Base-by-base conservation (phyloP, 345 rosid species). In the Eucalyptus cladocalyx region DNA sequence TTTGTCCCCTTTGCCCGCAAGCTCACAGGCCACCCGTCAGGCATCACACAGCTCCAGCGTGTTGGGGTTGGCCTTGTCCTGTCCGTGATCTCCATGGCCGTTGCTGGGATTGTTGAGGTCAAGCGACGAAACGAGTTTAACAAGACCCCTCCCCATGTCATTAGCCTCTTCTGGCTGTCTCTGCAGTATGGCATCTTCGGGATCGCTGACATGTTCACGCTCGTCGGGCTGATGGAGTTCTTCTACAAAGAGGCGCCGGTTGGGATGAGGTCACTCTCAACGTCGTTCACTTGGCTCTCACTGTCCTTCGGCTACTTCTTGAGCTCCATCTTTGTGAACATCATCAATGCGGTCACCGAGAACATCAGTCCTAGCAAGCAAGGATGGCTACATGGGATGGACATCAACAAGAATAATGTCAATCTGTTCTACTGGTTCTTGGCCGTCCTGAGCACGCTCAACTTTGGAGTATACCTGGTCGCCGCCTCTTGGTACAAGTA, bases 401-500 rank as follows among this genome's bases (percentile, higher is more conserved):
- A 91, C 89, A 65, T 94, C 10, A 91, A 93, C 90, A 16, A 88
- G 76, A 92, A 93, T 91, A 92, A 93, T 62, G 86, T 90, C 32
- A 86, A 94, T 87, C 90, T 92, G 18, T 94, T 93, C 90, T 94
- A 93, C 80, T 94, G 93, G 93, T 92, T 93, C 88, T 87, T 93
- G 72, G 93, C 95, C 30, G 87, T 91, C 51, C 90, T 93, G 37
- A 92, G 94, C 34, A 69, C 80, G 60, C 86, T 94, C 47, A 93
- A 94, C 87, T 92, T 94, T 21, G 40, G 62, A 6, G 58, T 87
- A 58, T 93, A 92, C 72, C 49, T 91, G 47, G 87, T 86, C 40
- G 90, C 90, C n/a, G 93, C 96, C 24, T 90, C 86, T 6, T 93
- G 95, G 94, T 94, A 94, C 91, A 93, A 92, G 86, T 94, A 94